Percentiles rank a stretch among this genome's conserved stretches.
Conservation (phyloP, 2,329 filamentous ascomycete genomes). For the Verticillium dahliae region DNA sequence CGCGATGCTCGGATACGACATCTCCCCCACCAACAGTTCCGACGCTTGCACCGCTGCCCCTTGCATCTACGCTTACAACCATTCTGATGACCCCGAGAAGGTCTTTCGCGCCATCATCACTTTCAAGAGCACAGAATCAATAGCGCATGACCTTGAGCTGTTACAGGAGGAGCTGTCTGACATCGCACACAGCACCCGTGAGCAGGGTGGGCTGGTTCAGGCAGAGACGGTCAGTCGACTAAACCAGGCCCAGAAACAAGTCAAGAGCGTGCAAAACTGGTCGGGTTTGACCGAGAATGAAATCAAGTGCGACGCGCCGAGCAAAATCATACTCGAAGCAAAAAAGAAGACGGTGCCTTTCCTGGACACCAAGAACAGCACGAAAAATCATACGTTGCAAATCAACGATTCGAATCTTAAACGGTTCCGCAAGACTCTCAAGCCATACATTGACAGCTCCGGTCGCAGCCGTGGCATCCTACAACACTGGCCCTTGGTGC, state of each 20-base stretch:
- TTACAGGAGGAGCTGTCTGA: conserved; percentile 6
- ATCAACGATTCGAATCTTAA: background rate
- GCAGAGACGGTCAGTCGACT: background rate
- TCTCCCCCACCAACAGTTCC: conserved; percentile 9
- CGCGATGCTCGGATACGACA: conserved; percentile 2
- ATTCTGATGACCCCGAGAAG: background rate
- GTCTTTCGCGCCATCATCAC: conserved; percentile 1
- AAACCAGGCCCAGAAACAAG: background rate
- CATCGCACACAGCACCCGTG: background rate
- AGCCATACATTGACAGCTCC: conserved; percentile 7
- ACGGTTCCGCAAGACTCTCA: background rate
- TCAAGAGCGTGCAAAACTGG: conserved; percentile 7
- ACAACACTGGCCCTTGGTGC: conserved; percentile 11
- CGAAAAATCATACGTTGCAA: background rate
- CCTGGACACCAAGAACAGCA: background rate
- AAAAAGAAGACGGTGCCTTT: background rate
- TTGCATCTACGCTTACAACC: conserved; percentile 9
- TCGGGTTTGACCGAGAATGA: conserved; percentile 1
- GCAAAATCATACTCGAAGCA: conserved; percentile 1
- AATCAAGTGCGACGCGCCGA: background rate
- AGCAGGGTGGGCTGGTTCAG: background rate
- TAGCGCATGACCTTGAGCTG: conserved; percentile 7
- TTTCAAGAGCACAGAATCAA: conserved; percentile 9
- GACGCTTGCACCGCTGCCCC: conserved; percentile 13
- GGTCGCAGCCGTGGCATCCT: background rate